Conservation (phyloP, 352 stramenopile genomes). For the Phytophthora multivora region DNA sequence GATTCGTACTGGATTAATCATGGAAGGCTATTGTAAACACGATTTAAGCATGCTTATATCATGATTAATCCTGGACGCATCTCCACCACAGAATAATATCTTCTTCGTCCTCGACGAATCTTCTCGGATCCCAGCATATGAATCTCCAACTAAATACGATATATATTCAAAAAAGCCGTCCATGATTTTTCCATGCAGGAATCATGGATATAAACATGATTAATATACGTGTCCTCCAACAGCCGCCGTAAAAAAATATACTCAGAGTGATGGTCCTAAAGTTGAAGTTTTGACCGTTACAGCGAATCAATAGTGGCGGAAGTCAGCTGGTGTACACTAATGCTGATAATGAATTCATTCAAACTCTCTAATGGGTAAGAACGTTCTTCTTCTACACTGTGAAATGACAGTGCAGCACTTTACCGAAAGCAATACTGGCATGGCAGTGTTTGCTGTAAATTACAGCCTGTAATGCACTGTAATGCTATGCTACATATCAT, state of each 20-base stretch:
- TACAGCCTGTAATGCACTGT: too few relatives aligned
- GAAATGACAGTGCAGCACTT: background rate
- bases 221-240: too few relatives aligned
- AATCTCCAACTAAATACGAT: too few relatives aligned
- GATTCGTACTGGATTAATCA: background rate
- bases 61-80: background rate
- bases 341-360: slow-evolving; percentile 1
- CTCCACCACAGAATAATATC: background rate
- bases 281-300: slow-evolving; percentile 26
- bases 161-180: too few relatives aligned
- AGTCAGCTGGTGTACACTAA: background rate
- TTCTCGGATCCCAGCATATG: too few relatives aligned
- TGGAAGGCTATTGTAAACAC: background rate
- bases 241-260: too few relatives aligned
- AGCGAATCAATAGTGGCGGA: background rate
- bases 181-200: too few relatives aligned
- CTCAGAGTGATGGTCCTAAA: slow-evolving; percentile 8
- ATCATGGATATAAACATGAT: too few relatives aligned
- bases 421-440: background rate
- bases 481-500: slow-evolving; percentile 3
- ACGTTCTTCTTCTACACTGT: background rate
- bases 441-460: too few relatives aligned
- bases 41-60: background rate
- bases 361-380: slow-evolving; percentile 3
- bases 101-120: background rate